A percentile compares a stretch with the other conserved stretches of the same genome.
phyloP scores from a whole-genome alignment of 371 early-diverging fungal genomes.

The Lichtheimia hyalospora region DNA sequence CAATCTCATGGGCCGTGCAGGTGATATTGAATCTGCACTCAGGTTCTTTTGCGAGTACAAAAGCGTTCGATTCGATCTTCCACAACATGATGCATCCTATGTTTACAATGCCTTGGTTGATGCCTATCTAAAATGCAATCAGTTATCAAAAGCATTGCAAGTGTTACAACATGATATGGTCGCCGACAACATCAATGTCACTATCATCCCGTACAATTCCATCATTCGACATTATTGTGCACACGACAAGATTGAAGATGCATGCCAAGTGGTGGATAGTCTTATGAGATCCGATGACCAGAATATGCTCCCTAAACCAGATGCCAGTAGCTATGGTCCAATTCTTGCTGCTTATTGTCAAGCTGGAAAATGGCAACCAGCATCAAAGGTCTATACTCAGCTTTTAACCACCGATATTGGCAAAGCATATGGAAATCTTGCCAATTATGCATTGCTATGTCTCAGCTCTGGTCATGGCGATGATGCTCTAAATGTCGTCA shows the following conservation, averaged over 20 bases:
- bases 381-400: slow-evolving; percentile 28
- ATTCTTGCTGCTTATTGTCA: slow-evolving; percentile 49
- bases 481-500: slow-evolving; percentile 25
- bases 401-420: slow-evolving; percentile 38
- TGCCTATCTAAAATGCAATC: slow-evolving; percentile 43
- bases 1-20: slow-evolving; percentile 48
- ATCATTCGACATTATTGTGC: slow-evolving; percentile 49
- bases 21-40: slow-evolving; percentile 38
- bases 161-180: slow-evolving; percentile 45
- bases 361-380: slow-evolving; percentile 18
- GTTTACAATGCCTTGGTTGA: slow-evolving; percentile 54
- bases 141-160: slow-evolving; percentile 35
- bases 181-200: slow-evolving; percentile 27
- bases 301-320: slow-evolving; percentile 29
- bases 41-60: slow-evolving; percentile 36
- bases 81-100: slow-evolving; percentile 43
- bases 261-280: slow-evolving; percentile 27
- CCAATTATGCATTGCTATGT: slow-evolving; percentile 47
- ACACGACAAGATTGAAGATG: slow-evolving; percentile 24
- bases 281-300: slow-evolving; percentile 14
- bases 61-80: slow-evolving; percentile 17
- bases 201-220: slow-evolving; percentile 47
- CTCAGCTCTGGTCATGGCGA: slow-evolving; percentile 19
- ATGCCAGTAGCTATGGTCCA: slow-evolving; percentile 48
- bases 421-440: slow-evolving; percentile 48